Evolutionary conservation across 2,329 filamentous ascomycete species (phyloP), one percentile per base, ranked within the genome.

Genomic region (Pseudogymnoascus sp.): DNA sequence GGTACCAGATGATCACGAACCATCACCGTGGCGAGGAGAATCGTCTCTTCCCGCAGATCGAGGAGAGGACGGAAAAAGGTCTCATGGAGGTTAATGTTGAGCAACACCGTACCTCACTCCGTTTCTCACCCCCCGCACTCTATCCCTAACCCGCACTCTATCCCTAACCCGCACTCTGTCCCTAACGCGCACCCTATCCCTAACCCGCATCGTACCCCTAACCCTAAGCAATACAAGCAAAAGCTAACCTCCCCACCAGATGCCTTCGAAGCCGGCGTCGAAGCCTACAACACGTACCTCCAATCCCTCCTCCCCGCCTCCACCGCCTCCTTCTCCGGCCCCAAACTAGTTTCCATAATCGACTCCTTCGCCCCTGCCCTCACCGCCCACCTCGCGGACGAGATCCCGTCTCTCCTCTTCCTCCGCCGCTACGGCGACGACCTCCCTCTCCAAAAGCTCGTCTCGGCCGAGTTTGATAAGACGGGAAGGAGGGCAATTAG

Each of bases 211-310:
- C 5, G 3, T 26, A 26, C 23, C 35, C 40, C 42, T 26, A 50
- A 26, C 42, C 13, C 5, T 29, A 29, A 50, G 11, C 3, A 5
- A 31, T 13, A 4, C 13, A 21, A 11, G 11, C 40, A 2, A 6
- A 42, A 31, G 9, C 50, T 35, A 15, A 56, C 23, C n/a, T 1
- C 2, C 1, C 29, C 11, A 15, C 5, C 4, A 67, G 65, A 67
- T 10, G 63, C 44, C 0, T 67, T 66, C 63, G 56, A 66, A 29
- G 63, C 67, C 3, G 62, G 67, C n/a, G 42, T 68, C 31, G 10
- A 53, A 61, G 31, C 60, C 11, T 67, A 61, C 59, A 61, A 62
- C 17, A 11, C 31, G 4, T 67, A 65, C 31, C 65, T 67, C 17
- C 21, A 46, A 19, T 46, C 61, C 19, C 23, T 59, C 21, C 31